Base-by-base conservation (phyloP, 441 rosid genomes). In the Syzygium syzygioides region DNA sequence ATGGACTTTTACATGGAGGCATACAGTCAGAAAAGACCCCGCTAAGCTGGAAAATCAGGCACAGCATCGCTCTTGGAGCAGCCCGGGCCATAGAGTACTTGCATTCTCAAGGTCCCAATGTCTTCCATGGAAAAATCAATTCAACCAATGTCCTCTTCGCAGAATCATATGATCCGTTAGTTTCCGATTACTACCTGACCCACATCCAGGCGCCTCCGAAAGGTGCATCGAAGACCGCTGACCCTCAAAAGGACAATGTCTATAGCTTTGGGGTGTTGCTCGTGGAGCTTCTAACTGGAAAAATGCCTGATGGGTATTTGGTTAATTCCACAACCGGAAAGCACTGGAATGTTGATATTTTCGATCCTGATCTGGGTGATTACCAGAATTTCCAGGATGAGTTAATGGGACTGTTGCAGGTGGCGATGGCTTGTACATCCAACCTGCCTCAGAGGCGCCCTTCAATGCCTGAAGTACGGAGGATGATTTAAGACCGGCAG, bases 211-310 rank as follows among this genome's bases (percentile, higher is more conserved):
- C 3, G 6, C 64, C 64, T 59, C 3, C 30, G 14, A 11, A 59
- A 26, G 64, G 14, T 3, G 3, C 15, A 59, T 12, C 1, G 14
- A 26, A 26, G 64, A 30, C 64, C 15, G 3, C 64, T 59, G 15
- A 59, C 64, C 64, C 15, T 59, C 64, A 59, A 12, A 59, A 26
- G 64, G 30, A 59, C 7, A 86, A 89, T 86, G 86, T 89, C 41
- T 89, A 86, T 17, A 89, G 88, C 56, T 89, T 89, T 32, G 90
- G 90, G 41, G 76, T 48, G 3, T 41, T 89, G 23, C 79, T 89
- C 25, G 57, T 86, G 55, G 87, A 89, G 59, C 68, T 89, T 50
- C 90, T 89, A 2, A 86, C 86, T 9, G 86, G 90, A 18, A 71
- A 55, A 55, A 52, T 85, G 10, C 86, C 86, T n/a, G 30, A 15